These are phyloP conservation scores for Cercospora janseana DNA, from an alignment of 2,329 filamentous ascomycete species.

Conservation along the genomic window DNA sequence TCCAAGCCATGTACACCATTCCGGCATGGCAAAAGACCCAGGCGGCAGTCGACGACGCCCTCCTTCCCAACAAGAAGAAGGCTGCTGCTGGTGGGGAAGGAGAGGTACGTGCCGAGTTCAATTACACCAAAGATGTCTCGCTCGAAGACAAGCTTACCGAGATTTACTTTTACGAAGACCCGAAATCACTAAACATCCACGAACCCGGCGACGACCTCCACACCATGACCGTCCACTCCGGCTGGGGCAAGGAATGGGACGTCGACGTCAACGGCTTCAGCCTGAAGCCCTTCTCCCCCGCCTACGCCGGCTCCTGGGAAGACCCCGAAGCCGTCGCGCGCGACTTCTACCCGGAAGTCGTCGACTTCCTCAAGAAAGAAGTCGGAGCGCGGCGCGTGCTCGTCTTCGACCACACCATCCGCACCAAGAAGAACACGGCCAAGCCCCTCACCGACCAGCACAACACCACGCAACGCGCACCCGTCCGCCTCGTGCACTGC, in stretches of 20 bases:
- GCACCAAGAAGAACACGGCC: slow-evolving; percentile 38
- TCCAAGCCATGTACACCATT: slow-evolving; percentile 41
- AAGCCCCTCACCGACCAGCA: slow-evolving; percentile 40
- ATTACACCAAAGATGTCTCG: slow-evolving; percentile 45
- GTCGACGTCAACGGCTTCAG: slow-evolving; percentile 50
- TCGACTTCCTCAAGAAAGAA: slow-evolving; percentile 47
- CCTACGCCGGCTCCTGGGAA: slow-evolving; percentile 36
- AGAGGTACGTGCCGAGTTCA: slow-evolving; percentile 45
- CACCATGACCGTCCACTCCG: slow-evolving; percentile 43
- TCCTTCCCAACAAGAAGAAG: slow-evolving; percentile 34
- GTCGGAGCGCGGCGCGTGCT: slow-evolving; percentile 46
- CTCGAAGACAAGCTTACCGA: slow-evolving; percentile 42
- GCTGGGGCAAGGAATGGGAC: slow-evolving; percentile 46
- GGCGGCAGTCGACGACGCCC: slow-evolving; percentile 40
- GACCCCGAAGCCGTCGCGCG: slow-evolving; percentile 44
- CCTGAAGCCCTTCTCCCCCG: slow-evolving; percentile 40
- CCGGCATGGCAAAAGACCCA: slow-evolving; percentile 44
- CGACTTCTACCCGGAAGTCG: slow-evolving; percentile 49
- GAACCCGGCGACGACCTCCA: slow-evolving; percentile 42
- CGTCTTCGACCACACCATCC: slow-evolving; percentile 54
- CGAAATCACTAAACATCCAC: slow-evolving; percentile 43
- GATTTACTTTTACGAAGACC: slow-evolving; percentile 45
- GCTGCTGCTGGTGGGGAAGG: too few relatives aligned
- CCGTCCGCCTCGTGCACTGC: slow-evolving; percentile 53
- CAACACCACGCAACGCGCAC: slow-evolving; percentile 42